Percentiles rank a stretch among this genome's conserved stretches.
phyloP scores from a whole-genome alignment of 352 stramenopile species.

The Pythium phragmiticola region DNA sequence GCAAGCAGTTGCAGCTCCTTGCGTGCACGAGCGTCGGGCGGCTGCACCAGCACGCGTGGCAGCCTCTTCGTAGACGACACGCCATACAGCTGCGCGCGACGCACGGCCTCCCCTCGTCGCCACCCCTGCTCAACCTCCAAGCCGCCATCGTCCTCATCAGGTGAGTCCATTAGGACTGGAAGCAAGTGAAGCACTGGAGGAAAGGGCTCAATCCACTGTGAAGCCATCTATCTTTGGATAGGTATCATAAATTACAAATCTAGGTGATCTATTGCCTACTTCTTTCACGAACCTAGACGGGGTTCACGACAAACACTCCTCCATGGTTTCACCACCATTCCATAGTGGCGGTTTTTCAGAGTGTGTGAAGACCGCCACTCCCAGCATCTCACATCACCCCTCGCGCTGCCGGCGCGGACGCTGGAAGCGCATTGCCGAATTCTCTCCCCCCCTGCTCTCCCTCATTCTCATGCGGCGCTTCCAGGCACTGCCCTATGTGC shows the following conservation, averaged over 20 bases:
- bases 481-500: background rate
- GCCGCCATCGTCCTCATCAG: constrained; percentile 8
- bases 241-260: constrained; percentile 5
- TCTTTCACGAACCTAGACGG: background rate
- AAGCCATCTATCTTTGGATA: constrained; percentile 24
- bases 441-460: background rate
- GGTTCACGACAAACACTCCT: constrained; percentile 7
- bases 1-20: constrained; percentile 43
- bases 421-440: constrained; percentile 1
- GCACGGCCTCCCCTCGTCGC: constrained; percentile 28
- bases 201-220: background rate
- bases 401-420: too few species aligned
- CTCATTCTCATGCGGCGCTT: background rate
- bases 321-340: constrained; percentile 5
- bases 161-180: constrained; percentile 7
- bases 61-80: constrained; percentile 33
- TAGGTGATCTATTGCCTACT: background rate
- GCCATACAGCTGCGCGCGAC: constrained; percentile 44
- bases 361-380: constrained; percentile 3
- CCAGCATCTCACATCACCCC: background rate
- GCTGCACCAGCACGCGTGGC: constrained; percentile 33
- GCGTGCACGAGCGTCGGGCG: constrained; percentile 40
- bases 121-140: background rate
- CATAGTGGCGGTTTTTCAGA: background rate
- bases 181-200: background rate